Evolutionary conservation across 148 eudicot genomes (phyloP), one percentile per base, ranked within the genome.

Genomic region (Nyssa sinensis): DNA sequence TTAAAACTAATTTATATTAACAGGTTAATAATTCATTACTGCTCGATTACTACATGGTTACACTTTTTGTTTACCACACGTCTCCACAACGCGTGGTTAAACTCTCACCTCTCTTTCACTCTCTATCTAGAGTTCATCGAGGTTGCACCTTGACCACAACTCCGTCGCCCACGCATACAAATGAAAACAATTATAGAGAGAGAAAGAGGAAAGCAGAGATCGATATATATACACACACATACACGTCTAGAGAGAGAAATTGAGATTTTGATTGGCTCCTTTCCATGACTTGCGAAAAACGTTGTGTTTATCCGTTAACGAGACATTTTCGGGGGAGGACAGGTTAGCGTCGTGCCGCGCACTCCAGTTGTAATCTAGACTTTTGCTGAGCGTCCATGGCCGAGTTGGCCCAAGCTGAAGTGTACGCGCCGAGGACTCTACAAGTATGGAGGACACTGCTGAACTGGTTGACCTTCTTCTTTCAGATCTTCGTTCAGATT

Each of bases 401-500:
- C 60, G 85, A 80, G 76, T 82, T 93, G 81, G 84, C 91, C 66
- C 86, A 81, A 72, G 66, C 82, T 25, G 97, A 91, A 47, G 90
- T 88, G 24, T 89, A 89, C 71, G 85, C 96, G 72, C 92, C 97
- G 53, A 86, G 87, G 69, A 83, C 88, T 16, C 69, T 86, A 37
- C 96, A 95, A 62, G 77, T 91, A 55, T 95, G 94, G 97, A 81
- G 83, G 68, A 83, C 99, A 14, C 84, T 95, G 62, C 35, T 93
- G 51, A 93, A 93, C 80, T 96, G 99, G 97, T 53, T 96, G 35
- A 80, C 90, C 34, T 96, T 96, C 75, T 75, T 96, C 77, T 88
- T 93, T 55, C 98, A 96, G 90, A 93, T 96, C 88, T 95, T 96
- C 47, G 81, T 86, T 17, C 99, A 96, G 90, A 88, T 96, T 77